Conservation (phyloP, 129 eudicot genomes). For the Apium graveolens region DNA sequence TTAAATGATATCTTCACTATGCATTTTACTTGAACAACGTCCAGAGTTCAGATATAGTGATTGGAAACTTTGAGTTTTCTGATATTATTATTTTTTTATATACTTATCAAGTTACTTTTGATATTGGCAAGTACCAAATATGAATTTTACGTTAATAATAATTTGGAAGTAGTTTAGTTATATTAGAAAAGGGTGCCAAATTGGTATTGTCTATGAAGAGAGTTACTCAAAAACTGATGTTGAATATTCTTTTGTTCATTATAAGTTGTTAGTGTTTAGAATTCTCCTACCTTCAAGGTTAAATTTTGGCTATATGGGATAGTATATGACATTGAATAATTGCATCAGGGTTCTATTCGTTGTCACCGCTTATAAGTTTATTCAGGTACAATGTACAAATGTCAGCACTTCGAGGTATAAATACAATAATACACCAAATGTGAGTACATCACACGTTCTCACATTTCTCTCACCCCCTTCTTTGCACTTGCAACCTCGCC, state of each 20-base stretch:
- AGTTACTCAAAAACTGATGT: background rate
- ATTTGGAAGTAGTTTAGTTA: background rate
- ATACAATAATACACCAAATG: too few relatives aligned
- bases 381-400: background rate
- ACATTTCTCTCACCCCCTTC: background rate
- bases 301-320: too few relatives aligned
- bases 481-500: background rate
- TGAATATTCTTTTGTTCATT: too few relatives aligned
- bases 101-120: background rate
- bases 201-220: background rate
- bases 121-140: background rate
- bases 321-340: too few relatives aligned
- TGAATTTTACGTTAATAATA: background rate
- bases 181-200: background rate
- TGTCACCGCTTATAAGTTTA: background rate
- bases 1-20: background rate
- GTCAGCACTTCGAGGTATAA: background rate
- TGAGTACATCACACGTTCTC: background rate
- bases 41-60: background rate
- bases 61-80: background rate
- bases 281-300: too few relatives aligned
- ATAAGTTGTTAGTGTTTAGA: too few relatives aligned
- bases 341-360: too few relatives aligned
- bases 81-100: background rate
- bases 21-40: background rate